Evolutionary conservation across 139 green algal genomes (phyloP).

Genomic region (Ettlia oleoabundans): DNA sequence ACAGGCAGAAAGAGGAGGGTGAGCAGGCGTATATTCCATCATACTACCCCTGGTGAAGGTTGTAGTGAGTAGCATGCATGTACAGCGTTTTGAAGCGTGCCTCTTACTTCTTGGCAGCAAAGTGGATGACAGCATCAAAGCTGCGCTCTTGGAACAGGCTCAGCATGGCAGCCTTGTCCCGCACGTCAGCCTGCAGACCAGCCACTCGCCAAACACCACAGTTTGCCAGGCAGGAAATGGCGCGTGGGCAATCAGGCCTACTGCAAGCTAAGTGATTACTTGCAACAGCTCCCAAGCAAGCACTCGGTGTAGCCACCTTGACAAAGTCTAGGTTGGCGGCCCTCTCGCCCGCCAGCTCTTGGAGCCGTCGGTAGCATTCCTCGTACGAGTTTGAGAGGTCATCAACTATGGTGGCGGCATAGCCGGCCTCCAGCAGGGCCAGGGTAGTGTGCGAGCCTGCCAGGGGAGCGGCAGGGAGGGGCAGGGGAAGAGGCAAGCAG

Average conservation of each 20-base stretch:
- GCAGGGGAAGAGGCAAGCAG: too few relatives aligned
- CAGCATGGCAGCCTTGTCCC: conserved; percentile 47
- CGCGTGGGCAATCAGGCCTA: too few relatives aligned
- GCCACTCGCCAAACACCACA: not conserved
- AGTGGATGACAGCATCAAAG: conserved; percentile 27
- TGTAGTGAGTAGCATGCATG: too few relatives aligned
- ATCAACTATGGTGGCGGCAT: conserved; percentile 87
- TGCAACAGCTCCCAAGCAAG: too few relatives aligned
- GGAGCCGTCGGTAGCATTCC: conserved; percentile 79
- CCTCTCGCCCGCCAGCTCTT: conserved; percentile 81
- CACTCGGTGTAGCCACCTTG: too few relatives aligned
- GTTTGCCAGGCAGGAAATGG: too few relatives aligned
- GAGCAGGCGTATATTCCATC: not conserved
- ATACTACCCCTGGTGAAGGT: too few relatives aligned
- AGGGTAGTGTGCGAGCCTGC: conserved; percentile 90
- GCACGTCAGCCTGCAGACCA: conserved; percentile 42
- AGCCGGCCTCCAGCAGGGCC: conserved; percentile 81
- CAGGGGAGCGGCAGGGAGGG: too few relatives aligned
- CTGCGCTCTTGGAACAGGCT: conserved; percentile 30
- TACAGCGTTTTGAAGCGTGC: too few relatives aligned
- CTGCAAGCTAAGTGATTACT: too few relatives aligned
- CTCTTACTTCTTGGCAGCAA: not conserved
- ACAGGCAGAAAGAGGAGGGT: not conserved
- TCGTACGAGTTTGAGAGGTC: conserved; percentile 88
- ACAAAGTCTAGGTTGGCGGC: conserved; percentile 77